Conservation (phyloP, 202 grass and related monocot genomes). For the Carex sylvatica region DNA sequence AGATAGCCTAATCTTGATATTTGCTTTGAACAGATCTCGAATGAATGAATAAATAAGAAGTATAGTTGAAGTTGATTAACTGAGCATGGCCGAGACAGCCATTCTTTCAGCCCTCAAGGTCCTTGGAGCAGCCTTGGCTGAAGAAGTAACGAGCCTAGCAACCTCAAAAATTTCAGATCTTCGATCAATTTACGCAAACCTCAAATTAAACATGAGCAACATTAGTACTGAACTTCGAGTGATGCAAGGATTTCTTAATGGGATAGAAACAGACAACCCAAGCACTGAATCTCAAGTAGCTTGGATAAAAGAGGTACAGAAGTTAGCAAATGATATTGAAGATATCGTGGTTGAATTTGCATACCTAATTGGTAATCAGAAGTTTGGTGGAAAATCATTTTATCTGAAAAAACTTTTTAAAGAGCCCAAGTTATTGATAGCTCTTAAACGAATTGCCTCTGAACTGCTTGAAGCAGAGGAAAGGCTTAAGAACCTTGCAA, state of each 20-base stretch:
- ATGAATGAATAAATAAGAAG: too few species aligned
- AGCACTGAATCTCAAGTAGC: not conserved
- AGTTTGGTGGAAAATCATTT: not conserved
- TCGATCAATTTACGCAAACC: not conserved
- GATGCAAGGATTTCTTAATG: constrained; percentile 27
- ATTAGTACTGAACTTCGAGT: constrained; percentile 32
- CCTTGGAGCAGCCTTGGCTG: too few species aligned
- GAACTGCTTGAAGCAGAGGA: constrained; percentile 8
- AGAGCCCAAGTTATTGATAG: not conserved
- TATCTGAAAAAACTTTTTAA: not conserved
- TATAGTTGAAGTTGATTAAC: too few species aligned
- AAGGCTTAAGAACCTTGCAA: constrained; percentile 14
- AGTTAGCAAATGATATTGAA: constrained; percentile 34
- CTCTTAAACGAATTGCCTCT: constrained; percentile 2
- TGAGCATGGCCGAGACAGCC: too few species aligned
- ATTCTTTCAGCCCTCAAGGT: too few species aligned
- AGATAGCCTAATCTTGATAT: too few species aligned
- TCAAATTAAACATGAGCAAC: constrained; percentile 22
- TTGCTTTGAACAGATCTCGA: too few species aligned
- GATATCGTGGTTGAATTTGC: constrained; percentile 37
- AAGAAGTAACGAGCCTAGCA: not conserved
- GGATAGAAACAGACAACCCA: not conserved
- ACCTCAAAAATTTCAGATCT: not conserved
- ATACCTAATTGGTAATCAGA: constrained; percentile 7
- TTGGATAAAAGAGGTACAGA: constrained; percentile 32